phyloP scores from a whole-genome alignment of 2,329 filamentous ascomycete species.

The Trichoderma aggressivum region DNA sequence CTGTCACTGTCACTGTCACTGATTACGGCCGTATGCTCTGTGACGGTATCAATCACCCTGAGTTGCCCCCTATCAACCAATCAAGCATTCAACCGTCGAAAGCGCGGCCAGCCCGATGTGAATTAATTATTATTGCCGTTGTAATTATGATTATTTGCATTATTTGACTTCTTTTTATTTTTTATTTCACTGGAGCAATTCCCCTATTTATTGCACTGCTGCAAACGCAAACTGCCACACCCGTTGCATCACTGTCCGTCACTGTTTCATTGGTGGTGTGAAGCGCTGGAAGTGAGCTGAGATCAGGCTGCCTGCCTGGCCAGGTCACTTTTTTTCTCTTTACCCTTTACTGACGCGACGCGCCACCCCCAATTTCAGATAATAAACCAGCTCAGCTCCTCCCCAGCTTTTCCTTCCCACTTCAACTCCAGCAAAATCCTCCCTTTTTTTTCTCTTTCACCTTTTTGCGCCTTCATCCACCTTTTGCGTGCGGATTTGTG shows the following conservation, averaged over 20 bases:
- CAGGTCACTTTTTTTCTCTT: slow-evolving; percentile 21
- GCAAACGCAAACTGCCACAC: background rate
- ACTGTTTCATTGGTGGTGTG: background rate
- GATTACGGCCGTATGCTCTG: background rate
- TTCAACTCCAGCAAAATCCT: background rate
- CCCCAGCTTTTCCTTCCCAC: slow-evolving; percentile 5
- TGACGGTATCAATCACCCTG: background rate
- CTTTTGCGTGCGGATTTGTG: background rate
- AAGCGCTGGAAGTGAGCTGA: slow-evolving; percentile 8
- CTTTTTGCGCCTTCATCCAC: background rate
- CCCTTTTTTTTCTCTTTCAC: background rate
- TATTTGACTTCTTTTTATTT: background rate
- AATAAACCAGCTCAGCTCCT: slow-evolving; percentile 5
- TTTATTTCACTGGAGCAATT: background rate
- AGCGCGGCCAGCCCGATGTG: background rate
- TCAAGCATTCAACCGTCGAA: background rate
- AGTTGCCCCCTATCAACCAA: background rate
- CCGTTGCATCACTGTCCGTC: slow-evolving; percentile 1
- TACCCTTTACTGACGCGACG: slow-evolving; percentile 4
- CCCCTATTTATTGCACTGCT: background rate
- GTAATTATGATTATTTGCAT: background rate
- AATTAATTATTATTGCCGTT: background rate
- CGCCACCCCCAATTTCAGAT: slow-evolving; percentile 15
- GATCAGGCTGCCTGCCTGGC: background rate
- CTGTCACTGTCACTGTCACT: background rate